Evolutionary conservation across 441 rosid species (phyloP), one percentile per base, ranked within the genome.

Genomic region (Jatropha podagrica): DNA sequence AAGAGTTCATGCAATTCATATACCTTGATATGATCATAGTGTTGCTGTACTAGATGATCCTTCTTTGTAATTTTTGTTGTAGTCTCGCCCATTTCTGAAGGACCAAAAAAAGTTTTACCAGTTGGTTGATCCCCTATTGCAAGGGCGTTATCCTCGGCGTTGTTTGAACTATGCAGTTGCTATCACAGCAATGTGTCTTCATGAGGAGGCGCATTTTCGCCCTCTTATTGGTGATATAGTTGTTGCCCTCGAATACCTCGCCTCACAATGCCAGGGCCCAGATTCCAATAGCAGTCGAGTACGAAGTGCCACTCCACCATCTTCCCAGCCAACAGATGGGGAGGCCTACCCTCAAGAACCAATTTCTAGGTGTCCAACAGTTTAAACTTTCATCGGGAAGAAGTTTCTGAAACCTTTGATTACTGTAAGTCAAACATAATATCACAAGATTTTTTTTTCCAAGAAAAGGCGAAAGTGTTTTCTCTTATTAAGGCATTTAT

Each of bases 141-240:
- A 85, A 75, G 97, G 97, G 60, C 79, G 76, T 26, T 95, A 84
- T 72, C 95, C 99, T 56, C 88, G 86, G 12, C 88, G 96, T 14
- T 93, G 97, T 85, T 83, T 95, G 79, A 94, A 92, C 86, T 94
- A 95, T 56, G 93, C 98, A 44, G 81, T 93, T 61, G 99, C 98
- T 20, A 83, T 95, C 9, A 87, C 95, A 4, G 92, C 96, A 37
- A 95, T 95, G 99, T 93, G 99, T 82, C 88, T 95, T 18, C 89
- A 91, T 41, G 98, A 95, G 79, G 96, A 95, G 83, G 96, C 99
- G 20, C 86, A 83, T 76, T 95, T 92, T 76, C 94, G 97, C 64
- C 99, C 99, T 38, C 86, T 95, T n/a, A 90, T 95, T 49, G 82
- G 88, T 41, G 99, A 95, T 77, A 89, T 95, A 6, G 95, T 92